Evolutionary conservation across 345 rosid species (phyloP), one percentile per base, ranked within the genome.

Genomic region (Psidium friedrichsthalianum): DNA sequence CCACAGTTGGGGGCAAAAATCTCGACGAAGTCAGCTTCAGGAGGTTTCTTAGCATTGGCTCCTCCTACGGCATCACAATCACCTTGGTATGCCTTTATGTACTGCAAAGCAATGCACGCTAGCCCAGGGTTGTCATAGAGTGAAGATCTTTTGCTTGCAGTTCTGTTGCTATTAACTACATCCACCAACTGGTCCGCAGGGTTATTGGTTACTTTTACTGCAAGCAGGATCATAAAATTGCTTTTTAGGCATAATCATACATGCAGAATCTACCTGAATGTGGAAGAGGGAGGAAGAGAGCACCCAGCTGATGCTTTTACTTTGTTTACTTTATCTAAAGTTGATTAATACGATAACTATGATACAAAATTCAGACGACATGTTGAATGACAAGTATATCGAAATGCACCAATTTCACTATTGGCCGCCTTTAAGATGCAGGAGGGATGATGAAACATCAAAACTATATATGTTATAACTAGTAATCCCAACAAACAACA

Each of bases 71-170:
- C 93, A 74, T 74, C 54, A 53, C 98, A 94, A 21, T 92, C 87
- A 57, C 98, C 98, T 90, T 90, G 87, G 87, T 91, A 93, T 27
- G 94, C 96, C 89, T 93, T 94, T 87, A 93, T 91, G 87, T 93
- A 93, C 84, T 94, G 96, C 89, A 94, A 88, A 56, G 96, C 98
- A 85, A 94, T 88, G 91, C 97, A 94, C 29, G 92, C 97, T 49
- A 94, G 88, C 83, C 97, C 95, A 0, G 93, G 87, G 84, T 93
- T 92, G 88, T 90, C 92, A 27, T 81, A 83, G 78, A 94, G 95
- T 24, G 93, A 52, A 81, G 94, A 85, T n/a, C 25, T 89, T 57
- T 92, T 92, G 87, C 88, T 87, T 11, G 93, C 93, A 18, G 94
- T 94, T 86, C 97, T 87, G 83, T 94, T 93, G 51, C 47, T 83